Evolutionary conservation across 1,284 basidiomycete genomes (phyloP).

Genomic region (Rhodotorula sp.): DNA sequence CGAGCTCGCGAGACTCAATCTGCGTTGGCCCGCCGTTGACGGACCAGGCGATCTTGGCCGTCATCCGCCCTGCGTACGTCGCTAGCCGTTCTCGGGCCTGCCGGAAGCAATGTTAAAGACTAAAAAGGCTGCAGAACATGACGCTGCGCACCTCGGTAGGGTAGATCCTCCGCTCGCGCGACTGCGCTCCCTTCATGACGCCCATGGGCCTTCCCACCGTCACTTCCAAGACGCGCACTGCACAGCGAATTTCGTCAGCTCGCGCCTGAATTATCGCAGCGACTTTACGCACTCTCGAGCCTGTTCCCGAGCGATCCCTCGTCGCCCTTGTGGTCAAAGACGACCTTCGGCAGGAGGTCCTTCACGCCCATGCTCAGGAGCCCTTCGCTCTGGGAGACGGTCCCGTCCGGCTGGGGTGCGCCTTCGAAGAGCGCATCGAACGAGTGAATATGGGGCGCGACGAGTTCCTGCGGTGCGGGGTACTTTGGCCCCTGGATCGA

Average conservation of each 20-base stretch:
- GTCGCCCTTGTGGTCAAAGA: conserved; percentile 72
- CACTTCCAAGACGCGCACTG: conserved; percentile 88
- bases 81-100: conserved; percentile 88
- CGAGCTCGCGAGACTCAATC: conserved; percentile 80
- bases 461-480: conserved; percentile 86
- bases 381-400: conserved; percentile 58
- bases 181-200: conserved; percentile 73
- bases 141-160: conserved; percentile 71
- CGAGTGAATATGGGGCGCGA: conserved; percentile 89
- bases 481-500: conserved; percentile 67
- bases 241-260: conserved; percentile 2
- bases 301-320: conserved; percentile 46
- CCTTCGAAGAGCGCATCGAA: conserved; percentile 96
- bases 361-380: conserved; percentile 75
- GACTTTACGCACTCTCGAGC: conserved; percentile 47
- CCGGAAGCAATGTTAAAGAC: neutral
- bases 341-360: conserved; percentile 84
- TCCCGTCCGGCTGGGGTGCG: conserved; percentile 58
- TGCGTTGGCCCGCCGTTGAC: conserved; percentile 71
- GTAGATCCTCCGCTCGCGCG: conserved; percentile 75
- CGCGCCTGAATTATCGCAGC: neutral
- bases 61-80: conserved; percentile 89
- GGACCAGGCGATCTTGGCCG: conserved; percentile 84
- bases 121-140: neutral
- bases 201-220: conserved; percentile 83